Base-by-base conservation (phyloP, 2,329 filamentous ascomycete genomes). In the Rhytidhysteron rufulum region DNA sequence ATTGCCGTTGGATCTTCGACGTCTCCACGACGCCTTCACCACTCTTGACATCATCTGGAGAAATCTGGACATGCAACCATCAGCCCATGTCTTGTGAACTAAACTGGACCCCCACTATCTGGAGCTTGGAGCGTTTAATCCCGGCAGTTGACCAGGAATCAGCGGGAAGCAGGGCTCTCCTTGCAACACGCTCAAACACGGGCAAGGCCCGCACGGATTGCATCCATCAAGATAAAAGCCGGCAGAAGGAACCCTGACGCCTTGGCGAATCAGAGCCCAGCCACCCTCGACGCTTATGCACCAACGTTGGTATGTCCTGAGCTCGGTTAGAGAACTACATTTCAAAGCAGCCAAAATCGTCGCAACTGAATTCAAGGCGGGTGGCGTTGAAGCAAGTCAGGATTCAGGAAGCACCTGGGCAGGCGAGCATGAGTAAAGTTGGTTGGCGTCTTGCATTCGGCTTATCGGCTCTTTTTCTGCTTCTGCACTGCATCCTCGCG, bases 31-130 rank as follows among this genome's bases (percentile, higher is more conserved):
- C n/a, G n/a, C 24, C 13, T 13, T 27, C 24, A 27, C 8, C 7
- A 13, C 8, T 39, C 43, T 40, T 46, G 40, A 45, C 40, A 43
- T 43, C 40, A 42, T 41, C 34, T 34, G 39, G 38, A 45, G 35
- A 31, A 19, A 39, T 21, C 37, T 34, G 35, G 34, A 39, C 25
- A 40, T 40, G 40, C 43, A 45, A 25, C 22, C 40, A 46, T 46
- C 43, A 43, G 43, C 43, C 40, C 43, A 46, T 46, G 40, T 20
- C 31, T 33, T 30, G 22, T 24, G 30, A 37, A 19, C 37, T 11
- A 39, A 40, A 42, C 43, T 42, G 40, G 41, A 37, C 41, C 39
- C 33, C 34, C 22, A 19, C 40, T 32, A 42, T 42, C 39, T 32
- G 40, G 40, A 24, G 7, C 30, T n/a, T n/a, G n/a, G n/a, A n/a